Evolutionary conservation across 495 filamentous ascomycete genomes (phyloP).

Genomic region (Cercophora samala): DNA sequence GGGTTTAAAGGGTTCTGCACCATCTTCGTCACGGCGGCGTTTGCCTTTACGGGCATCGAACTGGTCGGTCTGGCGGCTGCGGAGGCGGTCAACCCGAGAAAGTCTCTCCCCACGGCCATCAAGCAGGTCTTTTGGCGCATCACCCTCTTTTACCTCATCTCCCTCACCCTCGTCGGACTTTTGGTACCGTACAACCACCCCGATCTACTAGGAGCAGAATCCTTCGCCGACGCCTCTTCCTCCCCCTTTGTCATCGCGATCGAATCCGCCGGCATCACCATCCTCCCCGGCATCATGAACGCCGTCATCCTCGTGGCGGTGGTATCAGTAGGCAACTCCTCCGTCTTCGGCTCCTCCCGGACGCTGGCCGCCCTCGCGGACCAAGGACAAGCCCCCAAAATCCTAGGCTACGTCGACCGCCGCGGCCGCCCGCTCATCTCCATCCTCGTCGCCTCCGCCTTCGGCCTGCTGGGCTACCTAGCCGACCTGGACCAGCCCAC

Average conservation of each 20-base stretch:
- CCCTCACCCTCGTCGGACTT: slow-evolving; percentile 68
- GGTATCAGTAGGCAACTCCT: slow-evolving; percentile 80
- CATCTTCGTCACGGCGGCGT: slow-evolving; percentile 90
- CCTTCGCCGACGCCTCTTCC: slow-evolving; percentile 62
- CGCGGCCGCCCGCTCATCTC: slow-evolving; percentile 74
- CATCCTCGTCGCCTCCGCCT: slow-evolving; percentile 61
- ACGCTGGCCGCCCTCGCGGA: slow-evolving; percentile 84
- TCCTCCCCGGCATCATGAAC: slow-evolving; percentile 82
- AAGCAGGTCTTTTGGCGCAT: slow-evolving; percentile 98
- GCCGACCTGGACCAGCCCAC: slow-evolving; percentile 62
- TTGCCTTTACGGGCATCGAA: slow-evolving; percentile 90
- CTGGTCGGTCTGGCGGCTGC: slow-evolving; percentile 89
- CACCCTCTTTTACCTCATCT: slow-evolving; percentile 78
- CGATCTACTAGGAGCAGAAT: slow-evolving; percentile 54
- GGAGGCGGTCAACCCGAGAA: slow-evolving; percentile 82
- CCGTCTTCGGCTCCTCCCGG: slow-evolving; percentile 82
- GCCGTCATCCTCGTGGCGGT: slow-evolving; percentile 86
- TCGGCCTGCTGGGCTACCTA: slow-evolving; percentile 79
- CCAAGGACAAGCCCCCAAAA: slow-evolving; percentile 72
- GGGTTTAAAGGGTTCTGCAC: slow-evolving; percentile 94
- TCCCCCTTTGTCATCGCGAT: slow-evolving; percentile 93
- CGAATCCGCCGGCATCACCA: slow-evolving; percentile 69
- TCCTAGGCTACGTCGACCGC: slow-evolving; percentile 80
- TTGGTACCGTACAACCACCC: slow-evolving; percentile 67
- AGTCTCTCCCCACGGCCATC: slow-evolving; percentile 78